Evolutionary conservation across 148 eudicot genomes (phyloP).

Genomic region (Rhododendron vialii): DNA sequence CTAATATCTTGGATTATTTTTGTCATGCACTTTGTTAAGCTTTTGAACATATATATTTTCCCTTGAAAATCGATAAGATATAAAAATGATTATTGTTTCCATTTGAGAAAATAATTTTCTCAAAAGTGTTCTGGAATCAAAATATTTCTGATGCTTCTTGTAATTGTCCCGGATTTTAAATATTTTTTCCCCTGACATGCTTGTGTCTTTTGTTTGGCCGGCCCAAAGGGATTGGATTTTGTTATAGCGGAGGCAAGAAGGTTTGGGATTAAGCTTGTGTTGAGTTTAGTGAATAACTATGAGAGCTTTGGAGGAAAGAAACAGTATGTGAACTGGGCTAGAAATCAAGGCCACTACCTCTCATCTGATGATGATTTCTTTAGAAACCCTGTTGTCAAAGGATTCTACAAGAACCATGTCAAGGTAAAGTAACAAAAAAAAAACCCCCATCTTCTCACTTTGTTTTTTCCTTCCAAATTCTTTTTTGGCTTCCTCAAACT

Average conservation of each 20-base stretch:
- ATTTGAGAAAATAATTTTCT: not conserved
- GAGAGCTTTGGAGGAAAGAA: conserved; percentile 83
- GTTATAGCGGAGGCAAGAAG: conserved; percentile 87
- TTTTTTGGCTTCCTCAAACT: not conserved
- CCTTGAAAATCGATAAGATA: not conserved
- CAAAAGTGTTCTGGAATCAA: not conserved
- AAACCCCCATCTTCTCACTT: not conserved
- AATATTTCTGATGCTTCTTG: not conserved
- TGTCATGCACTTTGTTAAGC: not conserved
- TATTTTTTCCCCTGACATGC: not conserved
- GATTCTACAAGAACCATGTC: conserved; percentile 80
- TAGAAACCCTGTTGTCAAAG: conserved; percentile 61
- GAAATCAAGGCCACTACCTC: conserved; percentile 60
- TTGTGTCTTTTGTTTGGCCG: not conserved
- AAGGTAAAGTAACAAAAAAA: conserved; percentile 29
- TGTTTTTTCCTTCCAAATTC: not conserved
- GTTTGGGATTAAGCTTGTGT: conserved; percentile 69
- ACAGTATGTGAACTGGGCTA: conserved; percentile 96
- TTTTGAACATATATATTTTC: not conserved
- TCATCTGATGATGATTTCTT: conserved; percentile 88
- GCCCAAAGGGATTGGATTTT: conserved; percentile 82
- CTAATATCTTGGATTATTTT: no score
- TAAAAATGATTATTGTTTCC: not conserved
- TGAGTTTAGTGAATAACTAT: conserved; percentile 83
- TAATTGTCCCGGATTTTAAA: not conserved